Conservation (phyloP, 2,329 filamentous ascomycete species). For the Arthrobotrys iridis region DNA sequence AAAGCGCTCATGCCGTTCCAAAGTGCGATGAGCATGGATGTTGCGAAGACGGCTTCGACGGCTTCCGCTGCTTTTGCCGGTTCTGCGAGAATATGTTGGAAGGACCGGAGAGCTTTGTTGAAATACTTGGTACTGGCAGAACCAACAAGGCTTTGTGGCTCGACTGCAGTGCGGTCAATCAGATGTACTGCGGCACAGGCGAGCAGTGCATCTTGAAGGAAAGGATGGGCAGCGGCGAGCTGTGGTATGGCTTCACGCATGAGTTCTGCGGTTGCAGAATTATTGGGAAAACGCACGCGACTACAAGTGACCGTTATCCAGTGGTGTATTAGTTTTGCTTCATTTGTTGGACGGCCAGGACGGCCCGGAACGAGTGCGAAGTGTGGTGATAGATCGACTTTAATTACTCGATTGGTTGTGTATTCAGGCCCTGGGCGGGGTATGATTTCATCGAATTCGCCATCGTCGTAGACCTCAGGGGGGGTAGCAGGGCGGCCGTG, state of each 20-base stretch:
- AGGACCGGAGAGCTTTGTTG: conserved; percentile 28
- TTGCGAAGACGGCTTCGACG: conserved; percentile 39
- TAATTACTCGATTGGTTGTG: conserved; percentile 21
- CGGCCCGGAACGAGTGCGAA: conserved; percentile 48
- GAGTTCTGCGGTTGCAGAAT: conserved; percentile 31
- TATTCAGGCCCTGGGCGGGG: conserved; percentile 28
- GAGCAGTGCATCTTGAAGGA: conserved; percentile 44
- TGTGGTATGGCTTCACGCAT: conserved; percentile 49
- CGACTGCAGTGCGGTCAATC: conserved; percentile 26
- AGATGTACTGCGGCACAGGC: conserved; percentile 46
- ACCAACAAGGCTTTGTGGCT: conserved; percentile 31
- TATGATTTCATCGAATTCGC: conserved; percentile 48
- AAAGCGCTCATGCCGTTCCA: conserved; percentile 54
- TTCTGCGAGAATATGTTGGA: conserved; percentile 36
- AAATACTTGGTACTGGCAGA: conserved; percentile 41
- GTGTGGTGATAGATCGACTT: conserved; percentile 23
- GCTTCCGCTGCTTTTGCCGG: conserved; percentile 17
- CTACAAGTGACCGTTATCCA: conserved; percentile 49
- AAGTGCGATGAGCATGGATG: conserved; percentile 50
- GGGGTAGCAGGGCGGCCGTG: conserved; percentile 16
- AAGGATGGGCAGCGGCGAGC: conserved; percentile 31
- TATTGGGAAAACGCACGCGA: conserved; percentile 36
- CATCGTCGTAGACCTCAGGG: conserved; percentile 46
- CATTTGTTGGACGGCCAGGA: conserved; percentile 45
- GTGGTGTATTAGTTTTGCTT: conserved; percentile 45